A percentile compares a stretch with the other conserved stretches of the same genome.
phyloP scores from a whole-genome alignment of 1,139 yeast species.

The Pneumocystis murina region DNA sequence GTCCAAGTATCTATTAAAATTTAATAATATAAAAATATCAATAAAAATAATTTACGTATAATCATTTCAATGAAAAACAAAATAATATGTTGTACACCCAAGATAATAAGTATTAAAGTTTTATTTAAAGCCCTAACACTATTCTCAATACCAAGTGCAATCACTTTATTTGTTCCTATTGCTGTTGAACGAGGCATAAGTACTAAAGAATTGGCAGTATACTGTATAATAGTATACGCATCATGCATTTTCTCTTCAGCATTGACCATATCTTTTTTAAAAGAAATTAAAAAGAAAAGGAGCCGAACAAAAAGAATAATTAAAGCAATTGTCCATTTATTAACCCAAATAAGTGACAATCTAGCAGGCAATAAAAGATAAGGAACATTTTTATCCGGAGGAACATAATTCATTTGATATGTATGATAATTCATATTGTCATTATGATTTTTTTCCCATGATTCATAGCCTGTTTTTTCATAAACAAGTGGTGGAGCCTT shows the following conservation, averaged over 20 bases:
- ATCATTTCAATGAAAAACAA: conserved; percentile 55
- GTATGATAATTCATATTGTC: background rate
- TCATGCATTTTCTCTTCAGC: conserved; percentile 18
- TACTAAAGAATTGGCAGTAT: conserved; percentile 30
- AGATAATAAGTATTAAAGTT: conserved; percentile 32
- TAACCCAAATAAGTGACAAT: conserved; percentile 23
- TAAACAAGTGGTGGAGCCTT: background rate
- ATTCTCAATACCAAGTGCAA: conserved; percentile 34
- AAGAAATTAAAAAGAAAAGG: conserved; percentile 18
- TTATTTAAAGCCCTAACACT: conserved; percentile 33
- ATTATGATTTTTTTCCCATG: background rate
- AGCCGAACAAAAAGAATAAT: conserved; percentile 24
- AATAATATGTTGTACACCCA: conserved; percentile 44
- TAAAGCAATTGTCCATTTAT: conserved; percentile 21
- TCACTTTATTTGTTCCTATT: conserved; percentile 36
- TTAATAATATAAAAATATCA: background rate
- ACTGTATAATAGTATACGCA: conserved; percentile 36
- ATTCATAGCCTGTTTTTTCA: background rate
- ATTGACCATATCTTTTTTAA: conserved; percentile 18
- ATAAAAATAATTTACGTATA: conserved; percentile 20
- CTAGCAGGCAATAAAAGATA: conserved; percentile 24
- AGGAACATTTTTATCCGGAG: conserved; percentile 14
- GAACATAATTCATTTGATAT: background rate
- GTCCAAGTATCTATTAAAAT: conserved; percentile 52
- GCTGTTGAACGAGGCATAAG: conserved; percentile 46